phyloP scores from a whole-genome alignment of 2,329 filamentous ascomycete genomes.

The Fusarium sp. region DNA sequence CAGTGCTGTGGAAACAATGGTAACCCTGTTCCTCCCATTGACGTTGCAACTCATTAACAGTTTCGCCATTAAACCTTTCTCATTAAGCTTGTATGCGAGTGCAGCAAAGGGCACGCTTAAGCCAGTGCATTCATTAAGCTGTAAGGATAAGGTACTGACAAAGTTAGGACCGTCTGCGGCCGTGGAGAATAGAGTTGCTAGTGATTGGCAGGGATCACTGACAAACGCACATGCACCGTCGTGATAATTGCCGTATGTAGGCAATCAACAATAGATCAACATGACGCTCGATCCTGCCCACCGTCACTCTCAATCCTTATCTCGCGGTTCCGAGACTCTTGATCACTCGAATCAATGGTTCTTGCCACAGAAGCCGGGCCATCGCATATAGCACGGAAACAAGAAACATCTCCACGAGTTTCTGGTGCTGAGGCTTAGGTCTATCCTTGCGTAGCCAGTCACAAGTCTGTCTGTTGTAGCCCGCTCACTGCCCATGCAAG shows the following conservation, averaged over 20 bases:
- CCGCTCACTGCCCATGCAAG: slow-evolving; percentile 27
- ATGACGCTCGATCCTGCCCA: slow-evolving; percentile 2
- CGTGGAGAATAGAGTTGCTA: slow-evolving; percentile 27
- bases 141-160: slow-evolving; percentile 29
- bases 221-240: background rate
- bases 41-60: background rate
- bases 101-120: slow-evolving; percentile 7
- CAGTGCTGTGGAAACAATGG: background rate
- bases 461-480: slow-evolving; percentile 10
- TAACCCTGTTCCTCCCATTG: background rate
- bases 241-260: background rate
- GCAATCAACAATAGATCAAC: background rate
- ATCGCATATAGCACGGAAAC: slow-evolving; percentile 46
- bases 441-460: slow-evolving; percentile 25
- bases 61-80: slow-evolving; percentile 7
- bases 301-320: background rate
- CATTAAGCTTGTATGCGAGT: slow-evolving; percentile 5
- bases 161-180: slow-evolving; percentile 27
- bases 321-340: slow-evolving; percentile 8
- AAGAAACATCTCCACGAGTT: slow-evolving; percentile 25
- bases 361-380: background rate
- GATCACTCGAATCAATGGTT: background rate
- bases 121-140: slow-evolving; percentile 23
- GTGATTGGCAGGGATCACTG: slow-evolving; percentile 18
- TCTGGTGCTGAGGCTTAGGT: slow-evolving; percentile 23